Base-by-base conservation (phyloP, 148 eudicot genomes). In the Arbutus unedo region DNA sequence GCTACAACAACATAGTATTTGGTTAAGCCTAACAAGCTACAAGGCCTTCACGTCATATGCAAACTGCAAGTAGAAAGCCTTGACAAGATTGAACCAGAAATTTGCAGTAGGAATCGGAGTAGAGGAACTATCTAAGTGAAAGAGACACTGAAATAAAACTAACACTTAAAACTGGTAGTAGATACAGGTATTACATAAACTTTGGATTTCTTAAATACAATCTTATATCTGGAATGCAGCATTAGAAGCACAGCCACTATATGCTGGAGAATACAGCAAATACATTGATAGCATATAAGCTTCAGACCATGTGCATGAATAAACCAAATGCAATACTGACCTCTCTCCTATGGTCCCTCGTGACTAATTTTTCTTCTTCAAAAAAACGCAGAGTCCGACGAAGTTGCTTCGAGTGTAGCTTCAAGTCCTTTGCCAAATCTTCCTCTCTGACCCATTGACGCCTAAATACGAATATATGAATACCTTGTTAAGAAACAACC, bases 361-460 rank as follows among this genome's bases (percentile, higher is more conserved):
- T 91, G 80, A 97, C 89, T 45, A 97, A 88, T 90, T 97, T 94
- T 86, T 97, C 99, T 86, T 97, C 98, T 90, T 97, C 97, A 78
- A 97, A 94, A 79, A 97, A 97, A 16, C 97, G 89, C 89, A 97
- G 86, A 53, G 98, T 95, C 62, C 98, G 90, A 44, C 99, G 93
- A 76, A 96, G 93, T 91, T 96, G 99, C 89, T 96, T 96, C 50
- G 91, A 84, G 84, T 97, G 99, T 84, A 97, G 85, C 89, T 91
- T 93, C 85, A 97, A 89, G 87, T 92, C 99, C 91, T 94, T 94
- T 8, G 98, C 99, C 80, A 97, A 86, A 87, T 92, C 97, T 89
- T 97, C 99, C 85, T 97, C 99, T 85, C 95, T 90, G 44, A 92
- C 97, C 99, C 98, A 97, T 75, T 93, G 96, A 45, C 98, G 93